phyloP scores from a whole-genome alignment of 140 eudicot species.

The Bidens hawaiensis region DNA sequence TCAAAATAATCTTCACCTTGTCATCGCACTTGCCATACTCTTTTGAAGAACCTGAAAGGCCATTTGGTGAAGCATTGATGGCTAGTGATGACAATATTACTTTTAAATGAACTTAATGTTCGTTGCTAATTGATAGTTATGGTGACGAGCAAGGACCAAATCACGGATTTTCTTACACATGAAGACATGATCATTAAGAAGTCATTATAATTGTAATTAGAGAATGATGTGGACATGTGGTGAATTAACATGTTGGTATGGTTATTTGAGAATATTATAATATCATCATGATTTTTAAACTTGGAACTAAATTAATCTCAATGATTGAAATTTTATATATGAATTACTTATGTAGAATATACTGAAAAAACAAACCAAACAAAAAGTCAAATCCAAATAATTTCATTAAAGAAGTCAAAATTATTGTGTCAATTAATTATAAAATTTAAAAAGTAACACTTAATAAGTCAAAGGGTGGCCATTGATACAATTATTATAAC shows the following conservation, averaged over 20 bases:
- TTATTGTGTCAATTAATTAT: conserved; percentile 6
- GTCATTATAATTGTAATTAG: not conserved
- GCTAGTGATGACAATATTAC: not conserved
- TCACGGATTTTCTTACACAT: not conserved
- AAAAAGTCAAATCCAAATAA: conserved; percentile 24
- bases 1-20: not conserved
- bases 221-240: not conserved
- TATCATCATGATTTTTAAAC: not conserved
- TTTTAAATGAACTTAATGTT: not conserved
- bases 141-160: not conserved
- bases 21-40: not conserved
- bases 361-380: not conserved
- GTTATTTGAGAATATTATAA: not conserved
- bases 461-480: conserved; percentile 16
- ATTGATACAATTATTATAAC: not conserved
- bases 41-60: not conserved
- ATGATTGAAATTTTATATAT: conserved; percentile 14
- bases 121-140: not conserved
- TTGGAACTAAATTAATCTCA: not conserved
- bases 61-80: not conserved
- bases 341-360: not conserved
- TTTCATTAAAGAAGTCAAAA: conserved; percentile 11
- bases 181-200: not conserved
- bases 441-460: not conserved
- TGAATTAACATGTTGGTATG: not conserved